phyloP scores from a whole-genome alignment of 2,329 filamentous ascomycete genomes.

The Aspergillus neoniger region DNA sequence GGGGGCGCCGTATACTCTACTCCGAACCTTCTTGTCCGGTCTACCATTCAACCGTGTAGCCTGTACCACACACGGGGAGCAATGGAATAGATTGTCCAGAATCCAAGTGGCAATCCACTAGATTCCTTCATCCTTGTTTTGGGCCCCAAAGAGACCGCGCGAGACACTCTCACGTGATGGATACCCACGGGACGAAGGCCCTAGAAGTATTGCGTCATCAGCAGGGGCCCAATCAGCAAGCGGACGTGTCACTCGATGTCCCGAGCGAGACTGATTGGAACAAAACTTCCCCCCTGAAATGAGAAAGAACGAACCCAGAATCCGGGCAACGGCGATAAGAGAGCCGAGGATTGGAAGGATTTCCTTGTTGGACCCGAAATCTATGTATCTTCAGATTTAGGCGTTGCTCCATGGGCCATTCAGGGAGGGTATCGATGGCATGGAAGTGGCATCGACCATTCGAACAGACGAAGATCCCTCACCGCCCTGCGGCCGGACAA shows the following conservation, averaged over 20 bases:
- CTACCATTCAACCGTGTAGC: not conserved
- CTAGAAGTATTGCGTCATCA: conserved; percentile 25
- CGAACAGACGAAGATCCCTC: not conserved
- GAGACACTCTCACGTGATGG: conserved; percentile 17
- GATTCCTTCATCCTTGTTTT: conserved; percentile 5
- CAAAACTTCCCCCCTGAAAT: conserved; percentile 11
- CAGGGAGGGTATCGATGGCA: not conserved
- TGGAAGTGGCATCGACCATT: conserved; percentile 4
- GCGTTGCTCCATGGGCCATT: not conserved
- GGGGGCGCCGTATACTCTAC: not conserved
- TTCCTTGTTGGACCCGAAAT: conserved; percentile 2
- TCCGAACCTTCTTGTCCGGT: conserved; percentile 1
- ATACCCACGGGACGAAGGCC: conserved; percentile 12
- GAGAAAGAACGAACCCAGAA: not conserved
- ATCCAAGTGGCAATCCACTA: conserved; percentile 18
- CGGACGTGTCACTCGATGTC: conserved; percentile 13
- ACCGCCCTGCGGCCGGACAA: conserved; percentile 18
- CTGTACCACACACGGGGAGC: not conserved
- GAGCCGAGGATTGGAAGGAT: not conserved
- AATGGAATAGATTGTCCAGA: conserved; percentile 7
- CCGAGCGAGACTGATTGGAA: conserved; percentile 8
- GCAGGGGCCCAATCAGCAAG: conserved; percentile 17
- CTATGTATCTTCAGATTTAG: conserved; percentile 4
- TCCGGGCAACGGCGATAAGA: not conserved
- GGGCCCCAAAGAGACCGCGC: conserved; percentile 10